phyloP scores from a whole-genome alignment of 306 rosid genomes.

The Datisca glomerata region DNA sequence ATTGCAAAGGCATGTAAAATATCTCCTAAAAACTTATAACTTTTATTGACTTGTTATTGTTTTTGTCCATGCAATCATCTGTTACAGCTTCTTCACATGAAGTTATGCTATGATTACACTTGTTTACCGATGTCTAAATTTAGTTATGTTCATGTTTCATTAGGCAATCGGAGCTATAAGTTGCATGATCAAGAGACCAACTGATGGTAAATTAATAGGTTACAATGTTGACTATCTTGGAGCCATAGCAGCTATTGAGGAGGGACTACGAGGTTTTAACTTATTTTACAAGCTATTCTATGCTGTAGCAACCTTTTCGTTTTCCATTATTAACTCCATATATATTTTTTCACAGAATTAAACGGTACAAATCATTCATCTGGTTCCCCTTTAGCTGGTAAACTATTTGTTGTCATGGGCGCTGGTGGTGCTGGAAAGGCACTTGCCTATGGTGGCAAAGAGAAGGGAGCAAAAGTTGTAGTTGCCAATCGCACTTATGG shows the following conservation, averaged over 20 bases:
- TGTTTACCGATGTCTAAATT: too few relatives aligned
- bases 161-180: conserved; percentile 62
- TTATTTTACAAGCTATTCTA: not conserved
- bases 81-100: too few relatives aligned
- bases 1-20: conserved; percentile 38
- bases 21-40: too few relatives aligned
- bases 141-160: conserved; percentile 3
- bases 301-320: not conserved
- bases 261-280: conserved; percentile 40
- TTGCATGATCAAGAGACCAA: conserved; percentile 54
- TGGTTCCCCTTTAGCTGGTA: conserved; percentile 45
- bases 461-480: conserved; percentile 64
- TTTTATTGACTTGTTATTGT: not conserved
- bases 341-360: conserved; percentile 15
- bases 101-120: too few relatives aligned
- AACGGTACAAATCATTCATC: conserved; percentile 12
- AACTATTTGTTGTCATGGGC: conserved; percentile 52
- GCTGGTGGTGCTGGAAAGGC: conserved; percentile 79
- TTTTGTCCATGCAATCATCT: too few relatives aligned
- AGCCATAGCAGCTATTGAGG: conserved; percentile 59
- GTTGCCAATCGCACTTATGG: conserved; percentile 49
- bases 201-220: conserved; percentile 40
- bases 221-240: conserved; percentile 58
- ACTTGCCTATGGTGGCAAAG: conserved; percentile 64
- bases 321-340: not conserved